Base-by-base conservation (phyloP, 2,329 filamentous ascomycete genomes). In the Bipolaris victoriae region DNA sequence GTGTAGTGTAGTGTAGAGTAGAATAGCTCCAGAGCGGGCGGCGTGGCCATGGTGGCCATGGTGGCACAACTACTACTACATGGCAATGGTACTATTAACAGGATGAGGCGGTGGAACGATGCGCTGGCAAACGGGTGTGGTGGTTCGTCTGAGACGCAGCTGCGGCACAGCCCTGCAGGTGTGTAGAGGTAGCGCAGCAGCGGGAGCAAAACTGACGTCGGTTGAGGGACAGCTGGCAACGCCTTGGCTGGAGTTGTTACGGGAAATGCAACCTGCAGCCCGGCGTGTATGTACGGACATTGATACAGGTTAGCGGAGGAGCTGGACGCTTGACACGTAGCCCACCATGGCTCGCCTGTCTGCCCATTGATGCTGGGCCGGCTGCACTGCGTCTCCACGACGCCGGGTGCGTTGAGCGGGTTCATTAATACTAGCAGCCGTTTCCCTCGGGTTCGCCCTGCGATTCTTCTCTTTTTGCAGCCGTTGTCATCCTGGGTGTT, bases 361-460 rank as follows among this genome's bases (percentile, higher is more conserved):
- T 76, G 74, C 72, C 76, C 54, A 74, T 75, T 76, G 73, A 75
- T 70, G 73, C 74, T 75, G 72, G 69, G 72, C 68, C 71, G 29
- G 10, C 29, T 76, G 73, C 73, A 73, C 67, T 67, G 64, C 70
- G 69, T 69, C 66, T 65, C 71, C 72, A 72, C 66, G 61, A 60
- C 54, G 59, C 64, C 64, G 71, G 74, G 67, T 65, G 68, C 63
- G 67, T 64, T 64, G 57, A 58, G 60, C 63, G 68, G 67, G 66
- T 69, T 74, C 13, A 24, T 43, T 43, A 71, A 71, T 70, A 72
- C 70, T 71, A 70, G 58, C 64, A 68, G 62, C 60, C 62, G 61
- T 60, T 62, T 51, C 64, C 62, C 65, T 51, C 45, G 60, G 59
- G 66, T 58, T 50, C 67, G 70, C 66, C 65, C 70, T 71, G 67